phyloP scores from a whole-genome alignment of 2,329 filamentous ascomycete species.

The Fonsecaea multimorphosa region DNA sequence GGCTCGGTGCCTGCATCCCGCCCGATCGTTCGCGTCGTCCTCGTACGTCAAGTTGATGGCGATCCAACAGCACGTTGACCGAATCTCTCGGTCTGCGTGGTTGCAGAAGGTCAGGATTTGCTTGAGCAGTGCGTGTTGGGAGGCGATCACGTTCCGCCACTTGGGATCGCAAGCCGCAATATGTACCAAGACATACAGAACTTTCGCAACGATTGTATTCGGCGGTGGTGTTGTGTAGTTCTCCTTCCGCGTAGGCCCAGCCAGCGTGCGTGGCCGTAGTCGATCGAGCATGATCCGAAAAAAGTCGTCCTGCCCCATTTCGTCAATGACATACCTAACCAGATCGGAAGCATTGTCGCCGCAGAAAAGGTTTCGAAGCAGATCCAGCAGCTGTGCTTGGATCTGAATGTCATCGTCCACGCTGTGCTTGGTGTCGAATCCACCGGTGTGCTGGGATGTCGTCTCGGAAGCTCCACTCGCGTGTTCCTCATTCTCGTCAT shows the following conservation, averaged over 20 bases:
- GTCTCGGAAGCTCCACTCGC: constrained; percentile 12
- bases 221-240: constrained; percentile 44
- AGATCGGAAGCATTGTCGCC: constrained; percentile 68
- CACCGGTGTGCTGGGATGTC: constrained; percentile 68
- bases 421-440: constrained; percentile 66
- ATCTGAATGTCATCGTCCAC: constrained; percentile 80
- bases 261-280: constrained; percentile 63
- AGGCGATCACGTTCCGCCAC: constrained; percentile 77
- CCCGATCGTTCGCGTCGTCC: constrained; percentile 67
- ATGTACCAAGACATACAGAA: constrained; percentile 84
- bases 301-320: constrained; percentile 76
- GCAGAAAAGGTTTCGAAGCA: constrained; percentile 87
- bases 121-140: constrained; percentile 76
- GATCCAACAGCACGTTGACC: constrained; percentile 80
- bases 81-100: constrained; percentile 74
- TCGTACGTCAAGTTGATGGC: constrained; percentile 84
- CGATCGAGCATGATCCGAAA: constrained; percentile 83
- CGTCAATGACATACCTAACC: constrained; percentile 81
- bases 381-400: constrained; percentile 88
- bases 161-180: constrained; percentile 80
- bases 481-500: constrained; percentile 11
- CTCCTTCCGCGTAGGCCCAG: constrained; percentile 40
- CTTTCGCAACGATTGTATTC: constrained; percentile 73
- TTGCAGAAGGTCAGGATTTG: constrained; percentile 75
- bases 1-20: constrained; percentile 67